A percentile compares a stretch with the other conserved stretches of the same genome.
Conservation (phyloP, 2,329 filamentous ascomycete genomes). For the Clonostachys chloroleuca region DNA sequence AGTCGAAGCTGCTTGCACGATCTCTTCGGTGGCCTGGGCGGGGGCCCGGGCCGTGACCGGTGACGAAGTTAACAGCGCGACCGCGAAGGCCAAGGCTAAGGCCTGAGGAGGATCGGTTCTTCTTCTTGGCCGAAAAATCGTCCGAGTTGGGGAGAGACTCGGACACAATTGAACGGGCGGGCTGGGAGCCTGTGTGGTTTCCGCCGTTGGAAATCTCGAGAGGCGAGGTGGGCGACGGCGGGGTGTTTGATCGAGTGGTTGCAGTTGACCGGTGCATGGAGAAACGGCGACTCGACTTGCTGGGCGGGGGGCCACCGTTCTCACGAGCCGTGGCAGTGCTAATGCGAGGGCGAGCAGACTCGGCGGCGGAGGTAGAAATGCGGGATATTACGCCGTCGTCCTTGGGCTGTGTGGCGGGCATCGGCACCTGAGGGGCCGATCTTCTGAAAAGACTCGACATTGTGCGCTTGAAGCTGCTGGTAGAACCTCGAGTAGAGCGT, state of each 20-base stretch:
- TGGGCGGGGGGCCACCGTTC: constrained; percentile 17
- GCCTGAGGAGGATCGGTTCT: constrained; percentile 46
- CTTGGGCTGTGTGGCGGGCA: background rate
- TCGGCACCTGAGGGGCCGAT: constrained; percentile 21
- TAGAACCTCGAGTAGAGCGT: constrained; percentile 34
- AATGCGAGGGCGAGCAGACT: background rate
- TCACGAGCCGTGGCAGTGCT: constrained; percentile 1
- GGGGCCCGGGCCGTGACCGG: constrained; percentile 7
- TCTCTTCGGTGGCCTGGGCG: constrained; percentile 8
- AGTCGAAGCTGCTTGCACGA: constrained; percentile 45
- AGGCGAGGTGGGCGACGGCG: constrained; percentile 43
- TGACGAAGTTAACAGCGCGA: constrained; percentile 42
- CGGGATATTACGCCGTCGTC: no score
- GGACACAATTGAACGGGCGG: background rate
- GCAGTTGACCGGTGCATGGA: constrained; percentile 40
- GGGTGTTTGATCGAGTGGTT: constrained; percentile 42
- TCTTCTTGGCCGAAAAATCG: constrained; percentile 38
- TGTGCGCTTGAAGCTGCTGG: constrained; percentile 40
- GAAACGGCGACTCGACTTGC: constrained; percentile 27
- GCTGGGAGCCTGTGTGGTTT: constrained; percentile 6
- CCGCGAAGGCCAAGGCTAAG: constrained; percentile 41
- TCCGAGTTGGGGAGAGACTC: constrained; percentile 4
- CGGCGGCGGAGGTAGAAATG: background rate
- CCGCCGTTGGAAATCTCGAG: constrained; percentile 24
- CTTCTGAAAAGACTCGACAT: constrained; percentile 46